A percentile compares a stretch with the other conserved stretches of the same genome.
Conservation (phyloP, 495 filamentous ascomycete genomes). For the Hypoxylon trugodes region DNA sequence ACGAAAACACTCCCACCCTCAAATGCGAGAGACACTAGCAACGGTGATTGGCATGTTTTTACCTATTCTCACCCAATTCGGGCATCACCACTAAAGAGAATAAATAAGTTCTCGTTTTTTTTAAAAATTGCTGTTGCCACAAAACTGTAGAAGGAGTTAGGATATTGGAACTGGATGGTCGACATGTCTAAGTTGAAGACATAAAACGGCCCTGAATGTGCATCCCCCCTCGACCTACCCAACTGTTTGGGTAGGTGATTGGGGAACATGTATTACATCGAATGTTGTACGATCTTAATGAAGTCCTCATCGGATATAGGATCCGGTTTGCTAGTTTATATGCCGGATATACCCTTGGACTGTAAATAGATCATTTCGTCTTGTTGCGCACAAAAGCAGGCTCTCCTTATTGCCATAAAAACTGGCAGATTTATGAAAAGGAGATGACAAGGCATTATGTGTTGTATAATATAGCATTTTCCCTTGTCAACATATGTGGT, state of each 20-base stretch:
- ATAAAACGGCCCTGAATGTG: background rate
- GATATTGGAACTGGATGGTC: constrained; percentile 20
- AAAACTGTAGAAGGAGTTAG: constrained; percentile 30
- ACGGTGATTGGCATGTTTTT: constrained; percentile 90
- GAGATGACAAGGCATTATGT: background rate
- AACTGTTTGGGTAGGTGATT: background rate
- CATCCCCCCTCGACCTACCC: background rate
- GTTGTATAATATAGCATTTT: constrained; percentile 14
- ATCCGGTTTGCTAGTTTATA: constrained; percentile 5
- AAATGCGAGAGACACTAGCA: constrained; percentile 72
- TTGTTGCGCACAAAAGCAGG: constrained; percentile 1
- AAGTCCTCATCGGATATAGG: constrained; percentile 8
- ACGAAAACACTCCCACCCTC: constrained; percentile 59
- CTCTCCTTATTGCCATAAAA: background rate
- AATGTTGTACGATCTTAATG: constrained; percentile 14
- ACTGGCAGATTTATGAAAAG: background rate
- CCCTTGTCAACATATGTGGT: background rate
- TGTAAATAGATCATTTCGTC: constrained; percentile 30
- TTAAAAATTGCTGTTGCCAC: constrained; percentile 25
- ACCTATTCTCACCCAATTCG: constrained; percentile 87
- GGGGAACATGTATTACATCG: constrained; percentile 4
- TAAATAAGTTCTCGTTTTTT: constrained; percentile 5
- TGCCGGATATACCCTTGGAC: constrained; percentile 35
- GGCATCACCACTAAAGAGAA: constrained; percentile 76
- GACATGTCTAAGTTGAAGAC: constrained; percentile 8